Evolutionary conservation across 768 basidiomycete species (phyloP), one percentile per base, ranked within the genome.

Genomic region (Podaxis sp.): DNA sequence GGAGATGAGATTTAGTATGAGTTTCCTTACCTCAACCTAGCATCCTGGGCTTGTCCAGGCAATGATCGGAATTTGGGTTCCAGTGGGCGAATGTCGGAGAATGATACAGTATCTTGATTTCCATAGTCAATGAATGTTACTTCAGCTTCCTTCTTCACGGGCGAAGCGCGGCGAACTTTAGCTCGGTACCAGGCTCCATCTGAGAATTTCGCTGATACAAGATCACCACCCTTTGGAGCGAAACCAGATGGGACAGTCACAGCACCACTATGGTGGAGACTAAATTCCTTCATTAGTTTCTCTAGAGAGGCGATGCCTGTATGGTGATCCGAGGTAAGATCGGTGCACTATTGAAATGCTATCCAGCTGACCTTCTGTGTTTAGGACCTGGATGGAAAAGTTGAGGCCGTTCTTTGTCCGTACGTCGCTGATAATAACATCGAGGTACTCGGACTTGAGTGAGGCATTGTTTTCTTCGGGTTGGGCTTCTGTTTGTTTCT

Each of bases 121-220:
- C 96, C 96, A 71, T 96, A 93, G 73, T 93, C 90, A 68, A 98
- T 96, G 77, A 98, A 98, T 7, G 89, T 88, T 38, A 99, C 89
- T 73, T 97, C 93, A 5, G 94, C 95, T 75, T 97, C 94, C 72
- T 91, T 95, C 77, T 96, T 97, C 46, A 92, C 68, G 3, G 93
- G 86, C 51, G 93, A 96, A n/a, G 86, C 78, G 22, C 92, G 84
- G 57, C 91, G 90, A 64, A 98, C 88, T 77, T 88, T 92, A 49
- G 96, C 96, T 57, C 96, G 91, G 75, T 99, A 98, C 97, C 96
- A 99, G 53, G 89, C 80, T 7, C 93, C 93, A 69, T 97, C 92
- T 53, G 90, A 92, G 76, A 98, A 98, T 71, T 95, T 95, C 17
- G 95, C 96, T 12, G 93, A 94, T 17, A 99, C 93, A 28, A 98